phyloP scores from a whole-genome alignment of 2,329 filamentous ascomycete species.

The Huntiella bhutanensis region DNA sequence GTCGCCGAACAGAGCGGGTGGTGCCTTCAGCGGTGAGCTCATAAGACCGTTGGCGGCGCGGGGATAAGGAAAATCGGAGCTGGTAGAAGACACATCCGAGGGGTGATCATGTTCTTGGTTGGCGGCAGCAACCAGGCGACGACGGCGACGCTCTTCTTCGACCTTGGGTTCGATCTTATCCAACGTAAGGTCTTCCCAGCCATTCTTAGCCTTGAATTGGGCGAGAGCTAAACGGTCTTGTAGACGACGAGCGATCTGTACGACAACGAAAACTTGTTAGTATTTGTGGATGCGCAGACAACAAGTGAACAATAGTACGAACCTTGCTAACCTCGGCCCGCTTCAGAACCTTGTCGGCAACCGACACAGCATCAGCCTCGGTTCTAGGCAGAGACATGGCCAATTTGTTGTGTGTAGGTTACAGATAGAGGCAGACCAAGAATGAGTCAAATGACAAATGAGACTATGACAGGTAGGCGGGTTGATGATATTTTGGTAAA shows the following conservation, averaged over 20 bases:
- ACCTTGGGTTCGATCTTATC: constrained; percentile 72
- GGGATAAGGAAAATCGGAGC: constrained; percentile 58
- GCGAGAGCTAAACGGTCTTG: constrained; percentile 89
- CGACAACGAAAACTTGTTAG: background rate
- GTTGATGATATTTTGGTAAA: background rate
- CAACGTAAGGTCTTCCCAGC: constrained; percentile 78
- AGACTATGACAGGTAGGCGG: no score
- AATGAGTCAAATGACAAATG: no score
- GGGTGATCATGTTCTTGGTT: constrained; percentile 48
- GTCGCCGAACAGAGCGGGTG: constrained; percentile 57
- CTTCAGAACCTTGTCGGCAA: constrained; percentile 50
- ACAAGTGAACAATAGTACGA: constrained; percentile 16
- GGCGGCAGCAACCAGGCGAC: constrained; percentile 28
- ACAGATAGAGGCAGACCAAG: background rate
- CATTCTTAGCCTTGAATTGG: constrained; percentile 92
- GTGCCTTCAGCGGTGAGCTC: constrained; percentile 65
- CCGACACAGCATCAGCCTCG: constrained; percentile 38
- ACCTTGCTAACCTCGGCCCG: constrained; percentile 61
- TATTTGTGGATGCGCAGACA: constrained; percentile 12
- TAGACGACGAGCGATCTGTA: constrained; percentile 74
- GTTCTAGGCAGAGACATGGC: constrained; percentile 36
- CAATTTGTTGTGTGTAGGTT: constrained; percentile 25
- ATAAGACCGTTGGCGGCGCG: constrained; percentile 39
- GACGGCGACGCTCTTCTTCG: constrained; percentile 59
- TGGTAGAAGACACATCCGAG: constrained; percentile 72